Base-by-base conservation (phyloP, 2,329 filamentous ascomycete genomes). In the Diaporthe vexans region DNA sequence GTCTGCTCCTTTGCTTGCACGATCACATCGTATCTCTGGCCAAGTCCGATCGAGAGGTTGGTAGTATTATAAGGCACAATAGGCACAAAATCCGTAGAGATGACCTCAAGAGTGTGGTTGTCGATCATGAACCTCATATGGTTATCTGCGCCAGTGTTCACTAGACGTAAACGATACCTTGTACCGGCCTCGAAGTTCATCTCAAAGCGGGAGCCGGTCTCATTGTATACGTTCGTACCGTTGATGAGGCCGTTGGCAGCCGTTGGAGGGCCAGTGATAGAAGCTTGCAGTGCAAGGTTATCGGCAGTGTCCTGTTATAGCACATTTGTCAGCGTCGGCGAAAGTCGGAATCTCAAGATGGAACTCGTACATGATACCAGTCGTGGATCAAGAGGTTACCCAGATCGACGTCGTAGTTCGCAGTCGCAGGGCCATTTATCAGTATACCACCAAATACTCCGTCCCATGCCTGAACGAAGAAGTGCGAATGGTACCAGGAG, bases 401-500 rank as follows among this genome's bases (percentile, higher is more conserved):
- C 0, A 92, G 83, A 78, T 94, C 92, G 63, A 88, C 85, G 73
- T 94, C 91, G 77, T 92, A 92, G 77, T 90, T 85, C 11, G 86
- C 84, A 5, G 88, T 87, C 0, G 86, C 85, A 0, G 91, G 91
- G 0, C 91, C 91, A 65, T 92, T 85, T 76, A 92, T 90, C 29
- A 92, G 81, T 54, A 93, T 88, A 4, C 86, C 86, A 0, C 91
- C 91, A 33, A 88, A 83, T 0, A 92, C 81, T 0, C 91, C 91
- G 72, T 91, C 85, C 81, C 82, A 86, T 0, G 82, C 81, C 71
- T 86, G 84, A 0, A 85, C 78, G 4, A 84, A 83, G 77, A 89
- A 89, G 79, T 92, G 91, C 1, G 88, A 89, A 79, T 93, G 91
- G 69, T 92, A 92, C 88, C 89, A 91, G 4, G 83, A 84, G 0